These are phyloP conservation scores for Aspergillus sp. DNA, from an alignment of 2,329 filamentous ascomycete species.

Conservation along the genomic window DNA sequence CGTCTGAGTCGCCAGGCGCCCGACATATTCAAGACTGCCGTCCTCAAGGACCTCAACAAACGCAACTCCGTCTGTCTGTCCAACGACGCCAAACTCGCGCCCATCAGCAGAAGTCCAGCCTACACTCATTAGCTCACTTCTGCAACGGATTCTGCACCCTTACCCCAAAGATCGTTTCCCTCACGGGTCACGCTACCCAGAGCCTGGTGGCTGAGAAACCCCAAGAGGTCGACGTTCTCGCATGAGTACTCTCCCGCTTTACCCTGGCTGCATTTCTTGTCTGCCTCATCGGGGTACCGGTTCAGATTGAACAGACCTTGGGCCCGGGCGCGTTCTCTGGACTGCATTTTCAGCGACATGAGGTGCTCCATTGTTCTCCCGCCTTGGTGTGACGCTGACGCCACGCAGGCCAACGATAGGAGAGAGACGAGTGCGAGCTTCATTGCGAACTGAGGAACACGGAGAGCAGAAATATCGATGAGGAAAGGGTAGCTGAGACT, in stretches of 20 bases:
- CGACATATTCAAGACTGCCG: conserved; percentile 19
- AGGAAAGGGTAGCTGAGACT: neutral
- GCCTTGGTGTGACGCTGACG: conserved; percentile 11
- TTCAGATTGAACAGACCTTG: conserved; percentile 16
- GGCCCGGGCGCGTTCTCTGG: conserved; percentile 12
- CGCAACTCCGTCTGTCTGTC: conserved; percentile 19
- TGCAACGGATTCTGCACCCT: neutral
- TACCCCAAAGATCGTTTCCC: conserved; percentile 22
- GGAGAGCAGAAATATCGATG: neutral
- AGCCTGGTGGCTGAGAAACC: conserved; percentile 21
- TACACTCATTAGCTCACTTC: neutral
- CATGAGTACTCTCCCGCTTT: conserved; percentile 21
- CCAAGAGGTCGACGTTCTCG: conserved; percentile 16
- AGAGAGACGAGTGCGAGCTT: conserved; percentile 14
- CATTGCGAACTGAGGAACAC: conserved; percentile 5
- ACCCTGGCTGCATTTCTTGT: conserved; percentile 12
- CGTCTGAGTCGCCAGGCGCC: conserved; percentile 19
- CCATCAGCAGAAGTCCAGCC: conserved; percentile 19
- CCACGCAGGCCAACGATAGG: conserved; percentile 9
- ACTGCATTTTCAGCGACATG: conserved; percentile 16
- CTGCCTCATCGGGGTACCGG: conserved; percentile 12
- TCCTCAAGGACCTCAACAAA: conserved; percentile 18
- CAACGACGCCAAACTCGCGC: conserved; percentile 20
- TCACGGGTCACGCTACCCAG: conserved; percentile 21
- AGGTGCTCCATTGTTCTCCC: conserved; percentile 15